phyloP scores from a whole-genome alignment of 2,329 filamentous ascomycete species.

The Aspergillus ibericus region DNA sequence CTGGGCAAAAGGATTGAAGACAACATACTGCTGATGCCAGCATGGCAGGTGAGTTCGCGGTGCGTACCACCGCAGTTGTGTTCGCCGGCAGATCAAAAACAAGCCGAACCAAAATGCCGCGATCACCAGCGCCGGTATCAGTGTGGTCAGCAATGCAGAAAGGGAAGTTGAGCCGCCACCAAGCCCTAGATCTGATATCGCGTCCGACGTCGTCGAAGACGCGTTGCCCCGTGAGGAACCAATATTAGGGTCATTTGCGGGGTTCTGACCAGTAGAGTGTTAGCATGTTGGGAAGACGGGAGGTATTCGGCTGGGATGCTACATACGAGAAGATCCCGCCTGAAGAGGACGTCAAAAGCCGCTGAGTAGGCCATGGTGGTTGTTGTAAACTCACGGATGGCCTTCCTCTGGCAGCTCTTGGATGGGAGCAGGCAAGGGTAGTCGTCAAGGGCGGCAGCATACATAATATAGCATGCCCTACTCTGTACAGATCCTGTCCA shows the following conservation, averaged over 20 bases:
- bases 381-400: not conserved
- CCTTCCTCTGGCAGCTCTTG: not conserved
- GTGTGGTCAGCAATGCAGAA: constrained; percentile 50
- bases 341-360: not conserved
- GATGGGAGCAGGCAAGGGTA: not conserved
- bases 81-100: constrained; percentile 50
- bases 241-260: constrained; percentile 43
- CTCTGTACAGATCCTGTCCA: not conserved
- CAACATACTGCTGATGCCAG: constrained; percentile 42
- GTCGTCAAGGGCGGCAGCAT: not conserved
- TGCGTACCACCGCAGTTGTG: constrained; percentile 48
- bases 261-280: constrained; percentile 27
- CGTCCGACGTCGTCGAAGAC: constrained; percentile 35
- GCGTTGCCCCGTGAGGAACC: constrained; percentile 43
- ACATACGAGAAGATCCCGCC: constrained; percentile 14
- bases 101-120: constrained; percentile 45
- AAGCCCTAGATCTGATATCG: constrained; percentile 31
- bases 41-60: constrained; percentile 45
- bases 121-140: constrained; percentile 49
- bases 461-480: not conserved
- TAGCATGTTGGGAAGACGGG: not conserved
- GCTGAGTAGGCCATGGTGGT: constrained; percentile 4
- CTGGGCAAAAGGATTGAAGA: not conserved
- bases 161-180: constrained; percentile 49
- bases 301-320: not conserved